phyloP scores from a whole-genome alignment of 2,329 filamentous ascomycete genomes.

The Remersonia thermophila region DNA sequence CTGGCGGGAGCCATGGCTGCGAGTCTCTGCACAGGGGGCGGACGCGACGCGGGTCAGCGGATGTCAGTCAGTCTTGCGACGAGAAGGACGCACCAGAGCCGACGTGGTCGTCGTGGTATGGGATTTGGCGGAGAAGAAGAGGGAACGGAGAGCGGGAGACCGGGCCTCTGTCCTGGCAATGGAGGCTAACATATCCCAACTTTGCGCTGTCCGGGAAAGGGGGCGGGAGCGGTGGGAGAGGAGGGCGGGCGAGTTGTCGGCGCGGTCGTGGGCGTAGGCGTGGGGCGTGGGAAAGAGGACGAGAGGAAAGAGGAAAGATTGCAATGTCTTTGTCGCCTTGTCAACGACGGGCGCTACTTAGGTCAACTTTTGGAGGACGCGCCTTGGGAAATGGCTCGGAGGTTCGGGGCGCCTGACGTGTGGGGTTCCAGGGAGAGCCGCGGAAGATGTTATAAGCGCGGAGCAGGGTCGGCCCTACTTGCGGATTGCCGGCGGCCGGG shows the following conservation, averaged over 20 bases:
- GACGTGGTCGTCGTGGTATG: too few species aligned
- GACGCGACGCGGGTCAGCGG: slow-evolving; percentile 6
- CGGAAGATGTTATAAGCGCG: neutral
- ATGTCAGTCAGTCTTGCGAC: too few species aligned
- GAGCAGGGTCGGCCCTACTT: slow-evolving; percentile 10
- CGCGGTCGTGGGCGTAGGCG: slow-evolving; percentile 1
- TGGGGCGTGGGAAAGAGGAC: neutral
- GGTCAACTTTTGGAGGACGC: neutral
- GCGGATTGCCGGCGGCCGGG: slow-evolving; percentile 1
- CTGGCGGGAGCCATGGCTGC: slow-evolving; percentile 40
- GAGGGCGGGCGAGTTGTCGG: neutral
- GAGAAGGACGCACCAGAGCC: slow-evolving; percentile 1
- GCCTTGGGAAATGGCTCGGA: neutral
- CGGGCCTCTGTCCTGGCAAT: slow-evolving; percentile 25
- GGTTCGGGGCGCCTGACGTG: too few species aligned
- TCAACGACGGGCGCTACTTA: too few species aligned
- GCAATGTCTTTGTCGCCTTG: too few species aligned
- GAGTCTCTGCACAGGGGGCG: slow-evolving; percentile 20
- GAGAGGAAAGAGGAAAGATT: too few species aligned
- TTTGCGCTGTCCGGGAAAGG: slow-evolving; percentile 1
- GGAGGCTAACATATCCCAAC: slow-evolving; percentile 25
- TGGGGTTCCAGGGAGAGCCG: too few species aligned
- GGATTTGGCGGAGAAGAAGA: too few species aligned
- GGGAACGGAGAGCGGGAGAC: slow-evolving; percentile 21
- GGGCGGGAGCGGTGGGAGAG: slow-evolving; percentile 1